These are phyloP conservation scores for Wickerhamiella lipophila DNA, from an alignment of 805 yeast genomes.

Conservation along the genomic window DNA sequence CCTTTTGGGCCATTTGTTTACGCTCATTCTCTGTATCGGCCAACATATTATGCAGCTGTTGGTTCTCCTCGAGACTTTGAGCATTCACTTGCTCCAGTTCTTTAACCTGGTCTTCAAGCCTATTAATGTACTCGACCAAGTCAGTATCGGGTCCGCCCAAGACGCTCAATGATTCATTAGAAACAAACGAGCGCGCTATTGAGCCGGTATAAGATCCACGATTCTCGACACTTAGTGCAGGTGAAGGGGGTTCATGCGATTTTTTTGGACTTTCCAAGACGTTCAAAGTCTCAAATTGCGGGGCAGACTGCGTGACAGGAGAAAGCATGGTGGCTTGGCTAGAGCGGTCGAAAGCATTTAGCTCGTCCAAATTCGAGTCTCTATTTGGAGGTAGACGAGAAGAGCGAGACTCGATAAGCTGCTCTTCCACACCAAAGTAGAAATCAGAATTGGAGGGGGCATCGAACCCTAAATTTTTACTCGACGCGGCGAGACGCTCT, in stretches of 20 bases:
- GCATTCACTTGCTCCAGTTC: slow-evolving; percentile 23
- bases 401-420: slow-evolving; percentile 10
- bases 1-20: slow-evolving; percentile 3
- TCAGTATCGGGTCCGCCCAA: not conserved
- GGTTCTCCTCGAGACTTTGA: slow-evolving; percentile 23
- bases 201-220: not conserved
- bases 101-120: slow-evolving; percentile 21
- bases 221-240: not conserved
- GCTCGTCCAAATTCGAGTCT: not conserved
- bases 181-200: slow-evolving; percentile 1
- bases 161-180: not conserved
- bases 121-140: slow-evolving; percentile 32
- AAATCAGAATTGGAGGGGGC: not conserved
- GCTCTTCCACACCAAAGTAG: slow-evolving; percentile 11
- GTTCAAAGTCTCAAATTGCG: not conserved
- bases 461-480: not conserved
- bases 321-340: not conserved
- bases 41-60: slow-evolving; percentile 24
- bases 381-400: slow-evolving; percentile 2
- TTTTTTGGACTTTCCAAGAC: not conserved
- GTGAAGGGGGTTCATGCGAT: not conserved
- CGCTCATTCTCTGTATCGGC: slow-evolving; percentile 15
- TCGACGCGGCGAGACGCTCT: slow-evolving; percentile 7
- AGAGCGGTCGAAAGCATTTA: not conserved
- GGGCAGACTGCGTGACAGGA: not conserved